These are phyloP conservation scores for Cutaneotrichosporon cyanovorans DNA, from an alignment of 1,284 basidiomycete species.

Conservation along the genomic window DNA sequence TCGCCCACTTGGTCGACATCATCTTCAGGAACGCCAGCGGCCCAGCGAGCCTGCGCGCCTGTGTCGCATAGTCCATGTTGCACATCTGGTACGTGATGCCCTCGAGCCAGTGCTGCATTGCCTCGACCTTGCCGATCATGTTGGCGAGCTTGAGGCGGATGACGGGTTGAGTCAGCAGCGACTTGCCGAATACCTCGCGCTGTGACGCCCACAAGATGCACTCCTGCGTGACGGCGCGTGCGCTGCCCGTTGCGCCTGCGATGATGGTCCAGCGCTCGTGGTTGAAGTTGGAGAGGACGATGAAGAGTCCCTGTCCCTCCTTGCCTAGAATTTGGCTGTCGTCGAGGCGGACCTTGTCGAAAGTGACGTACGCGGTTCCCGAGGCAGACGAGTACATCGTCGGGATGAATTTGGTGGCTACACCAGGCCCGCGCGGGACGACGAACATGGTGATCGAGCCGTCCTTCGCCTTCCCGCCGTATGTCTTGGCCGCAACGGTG, in stretches of 20 bases:
- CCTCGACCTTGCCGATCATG: constrained; percentile 78
- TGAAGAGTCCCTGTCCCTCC: constrained; percentile 72
- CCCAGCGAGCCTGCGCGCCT: constrained; percentile 49
- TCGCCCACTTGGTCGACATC: constrained; percentile 49
- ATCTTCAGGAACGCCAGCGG: constrained; percentile 52
- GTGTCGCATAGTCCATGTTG: constrained; percentile 69
- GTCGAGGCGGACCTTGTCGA: constrained; percentile 79
- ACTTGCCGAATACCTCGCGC: constrained; percentile 77
- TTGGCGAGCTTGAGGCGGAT: constrained; percentile 63
- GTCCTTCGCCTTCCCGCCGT: constrained; percentile 44
- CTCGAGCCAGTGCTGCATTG: constrained; percentile 81
- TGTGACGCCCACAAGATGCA: constrained; percentile 59
- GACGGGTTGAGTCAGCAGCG: constrained; percentile 71
- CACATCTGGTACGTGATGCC: constrained; percentile 85
- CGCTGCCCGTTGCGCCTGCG: constrained; percentile 32
- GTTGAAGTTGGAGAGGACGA: constrained; percentile 54
- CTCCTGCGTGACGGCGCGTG: constrained; percentile 42
- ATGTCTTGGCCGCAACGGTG: constrained; percentile 30
- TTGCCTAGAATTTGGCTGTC: constrained; percentile 77
- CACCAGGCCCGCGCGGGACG: constrained; percentile 65
- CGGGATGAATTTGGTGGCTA: constrained; percentile 78
- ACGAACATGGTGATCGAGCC: constrained; percentile 79
- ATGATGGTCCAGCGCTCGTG: constrained; percentile 43
- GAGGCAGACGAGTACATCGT: constrained; percentile 74
- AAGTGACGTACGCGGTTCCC: constrained; percentile 74